phyloP scores from a whole-genome alignment of 306 rosid species.

The Quercus suber region DNA sequence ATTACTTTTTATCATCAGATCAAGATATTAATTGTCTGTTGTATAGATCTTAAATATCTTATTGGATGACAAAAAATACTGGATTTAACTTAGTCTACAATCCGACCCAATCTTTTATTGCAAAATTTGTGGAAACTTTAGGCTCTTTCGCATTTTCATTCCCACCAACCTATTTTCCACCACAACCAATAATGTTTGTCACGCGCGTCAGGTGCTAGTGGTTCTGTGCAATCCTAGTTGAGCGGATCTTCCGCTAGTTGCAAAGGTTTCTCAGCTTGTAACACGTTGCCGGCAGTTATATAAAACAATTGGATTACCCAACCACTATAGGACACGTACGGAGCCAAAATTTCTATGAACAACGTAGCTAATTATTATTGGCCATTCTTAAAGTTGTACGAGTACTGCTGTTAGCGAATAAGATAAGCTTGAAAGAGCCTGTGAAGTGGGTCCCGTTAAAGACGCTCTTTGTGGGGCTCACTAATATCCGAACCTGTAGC shows the following conservation, averaged over 20 bases:
- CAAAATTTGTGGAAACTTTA: no score
- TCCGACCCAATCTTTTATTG: no score
- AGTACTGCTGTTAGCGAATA: no score
- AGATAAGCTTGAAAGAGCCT: neutral
- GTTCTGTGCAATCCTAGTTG: neutral
- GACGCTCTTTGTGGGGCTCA: constrained; percentile 51
- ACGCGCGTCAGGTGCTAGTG: constrained; percentile 34
- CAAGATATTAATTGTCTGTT: no score
- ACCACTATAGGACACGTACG: constrained; percentile 21
- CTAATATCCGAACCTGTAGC: constrained; percentile 32
- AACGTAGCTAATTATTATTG: neutral
- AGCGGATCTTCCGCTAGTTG: constrained; percentile 4
- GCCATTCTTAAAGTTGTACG: neutral
- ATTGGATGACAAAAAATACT: no score
- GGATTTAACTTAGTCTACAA: no score
- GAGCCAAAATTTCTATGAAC: neutral
- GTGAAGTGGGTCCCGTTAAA: constrained; percentile 41
- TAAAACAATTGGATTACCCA: neutral
- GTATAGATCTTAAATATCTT: no score
- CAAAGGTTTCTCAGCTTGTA: neutral
- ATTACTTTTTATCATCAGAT: no score
- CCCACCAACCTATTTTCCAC: no score
- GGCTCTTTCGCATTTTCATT: no score
- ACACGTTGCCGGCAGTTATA: neutral
- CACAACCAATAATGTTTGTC: neutral